Conservation (phyloP, 2,329 filamentous ascomycete genomes). For the Fusarium torulosum region DNA sequence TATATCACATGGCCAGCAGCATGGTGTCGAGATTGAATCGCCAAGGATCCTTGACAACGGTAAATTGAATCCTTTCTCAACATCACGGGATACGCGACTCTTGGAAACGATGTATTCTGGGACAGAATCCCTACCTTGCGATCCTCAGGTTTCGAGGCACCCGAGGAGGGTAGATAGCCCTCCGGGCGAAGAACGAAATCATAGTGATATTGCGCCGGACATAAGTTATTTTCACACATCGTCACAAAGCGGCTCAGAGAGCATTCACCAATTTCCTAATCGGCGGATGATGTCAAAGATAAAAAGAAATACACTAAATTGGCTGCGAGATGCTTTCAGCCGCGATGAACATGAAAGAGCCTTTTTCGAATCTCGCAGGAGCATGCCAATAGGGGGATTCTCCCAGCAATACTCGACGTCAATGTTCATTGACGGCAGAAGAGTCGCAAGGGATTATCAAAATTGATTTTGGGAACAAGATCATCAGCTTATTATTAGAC, state of each 20-base stretch:
- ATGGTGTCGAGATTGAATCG: not conserved
- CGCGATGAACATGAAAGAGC: slow-evolving; percentile 4
- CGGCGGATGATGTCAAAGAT: not conserved
- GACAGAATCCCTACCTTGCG: not conserved
- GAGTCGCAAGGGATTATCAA: not conserved
- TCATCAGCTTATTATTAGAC: not conserved
- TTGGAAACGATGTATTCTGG: not conserved
- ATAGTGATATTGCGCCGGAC: not conserved
- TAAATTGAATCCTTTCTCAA: not conserved
- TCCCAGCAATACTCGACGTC: slow-evolving; percentile 1
- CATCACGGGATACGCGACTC: not conserved
- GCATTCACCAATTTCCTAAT: not conserved
- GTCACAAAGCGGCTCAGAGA: slow-evolving; percentile 1
- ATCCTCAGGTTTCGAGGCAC: not conserved
- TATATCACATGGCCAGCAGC: not conserved
- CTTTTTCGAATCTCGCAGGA: slow-evolving; percentile 3
- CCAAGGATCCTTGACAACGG: not conserved
- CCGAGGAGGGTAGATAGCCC: not conserved
- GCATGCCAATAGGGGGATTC: not conserved
- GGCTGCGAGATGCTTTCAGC: slow-evolving; percentile 6
- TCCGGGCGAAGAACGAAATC: not conserved
- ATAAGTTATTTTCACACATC: slow-evolving; percentile 6
- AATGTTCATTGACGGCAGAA: slow-evolving; percentile 1
- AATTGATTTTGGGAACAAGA: not conserved
- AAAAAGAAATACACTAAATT: not conserved